Evolutionary conservation across 805 yeast species (phyloP).

Genomic region (Ogataea glucozyma): DNA sequence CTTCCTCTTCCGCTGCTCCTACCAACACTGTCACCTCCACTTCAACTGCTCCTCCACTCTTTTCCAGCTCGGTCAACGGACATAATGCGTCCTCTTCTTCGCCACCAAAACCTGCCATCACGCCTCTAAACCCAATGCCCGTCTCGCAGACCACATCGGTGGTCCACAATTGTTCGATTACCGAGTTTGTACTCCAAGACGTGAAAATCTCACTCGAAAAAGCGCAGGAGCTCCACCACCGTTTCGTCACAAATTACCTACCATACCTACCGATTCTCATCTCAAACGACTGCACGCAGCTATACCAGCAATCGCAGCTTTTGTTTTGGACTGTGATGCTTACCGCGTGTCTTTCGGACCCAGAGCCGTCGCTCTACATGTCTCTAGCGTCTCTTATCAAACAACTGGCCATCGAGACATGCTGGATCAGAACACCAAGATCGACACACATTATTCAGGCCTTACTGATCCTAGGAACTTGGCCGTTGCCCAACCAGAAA

Average conservation of each 20-base stretch:
- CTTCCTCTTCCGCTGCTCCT: constrained; percentile 6
- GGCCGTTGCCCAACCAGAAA: constrained; percentile 94
- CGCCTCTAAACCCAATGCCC: constrained; percentile 22
- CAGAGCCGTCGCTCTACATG: constrained; percentile 80
- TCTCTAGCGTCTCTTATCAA: constrained; percentile 75
- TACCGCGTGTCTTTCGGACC: constrained; percentile 83
- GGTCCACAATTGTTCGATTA: constrained; percentile 36
- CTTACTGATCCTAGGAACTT: constrained; percentile 72
- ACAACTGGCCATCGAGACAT: constrained; percentile 85
- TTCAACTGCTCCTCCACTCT: not conserved
- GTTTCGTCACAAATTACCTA: constrained; percentile 64
- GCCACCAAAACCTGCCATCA: constrained; percentile 18
- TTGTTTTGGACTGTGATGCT: constrained; percentile 89
- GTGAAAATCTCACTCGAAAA: constrained; percentile 64
- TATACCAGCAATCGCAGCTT: constrained; percentile 79
- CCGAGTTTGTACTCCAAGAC: constrained; percentile 76
- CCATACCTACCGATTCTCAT: constrained; percentile 81
- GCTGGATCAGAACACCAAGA: constrained; percentile 92
- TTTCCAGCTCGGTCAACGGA: too few species aligned
- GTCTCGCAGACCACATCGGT: constrained; percentile 21
- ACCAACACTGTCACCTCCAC: not conserved
- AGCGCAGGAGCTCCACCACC: constrained; percentile 71
- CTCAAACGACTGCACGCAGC: constrained; percentile 68
- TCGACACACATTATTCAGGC: constrained; percentile 94
- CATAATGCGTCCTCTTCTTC: too few species aligned